phyloP scores from a whole-genome alignment of 139 green algal species.

The Edaphochlamys debaryana region DNA sequence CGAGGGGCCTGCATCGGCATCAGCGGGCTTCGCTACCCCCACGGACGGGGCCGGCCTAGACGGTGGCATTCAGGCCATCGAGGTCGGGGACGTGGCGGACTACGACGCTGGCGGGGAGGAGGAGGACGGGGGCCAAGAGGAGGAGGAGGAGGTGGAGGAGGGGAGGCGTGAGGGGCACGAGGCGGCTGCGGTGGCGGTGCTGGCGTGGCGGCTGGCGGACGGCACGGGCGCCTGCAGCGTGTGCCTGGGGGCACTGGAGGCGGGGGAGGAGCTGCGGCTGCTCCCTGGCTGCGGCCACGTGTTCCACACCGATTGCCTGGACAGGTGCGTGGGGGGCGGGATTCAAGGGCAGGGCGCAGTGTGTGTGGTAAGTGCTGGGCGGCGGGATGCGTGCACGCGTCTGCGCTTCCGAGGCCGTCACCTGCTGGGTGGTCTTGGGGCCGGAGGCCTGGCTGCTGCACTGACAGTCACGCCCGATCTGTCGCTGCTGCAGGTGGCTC shows the following conservation, averaged over 20 bases:
- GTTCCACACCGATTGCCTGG: slow-evolving; percentile 10
- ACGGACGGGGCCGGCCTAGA: too few relatives aligned
- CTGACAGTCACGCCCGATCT: too few relatives aligned
- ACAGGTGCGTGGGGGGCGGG: too few relatives aligned
- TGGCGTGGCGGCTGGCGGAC: slow-evolving; percentile 29
- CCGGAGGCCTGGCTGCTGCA: too few relatives aligned
- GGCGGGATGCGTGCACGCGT: too few relatives aligned
- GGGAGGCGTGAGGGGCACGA: background rate
- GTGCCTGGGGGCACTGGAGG: background rate
- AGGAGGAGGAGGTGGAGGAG: background rate
- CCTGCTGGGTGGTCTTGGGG: too few relatives aligned
- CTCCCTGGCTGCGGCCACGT: slow-evolving; percentile 37
- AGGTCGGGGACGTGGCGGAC: background rate
- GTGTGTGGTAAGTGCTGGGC: too few relatives aligned
- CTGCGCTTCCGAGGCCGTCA: too few relatives aligned
- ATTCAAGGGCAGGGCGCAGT: too few relatives aligned
- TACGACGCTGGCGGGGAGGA: background rate
- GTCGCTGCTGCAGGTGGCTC: slow-evolving; percentile 9
- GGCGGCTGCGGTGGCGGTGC: background rate
- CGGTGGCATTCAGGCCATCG: too few relatives aligned
- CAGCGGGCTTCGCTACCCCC: too few relatives aligned
- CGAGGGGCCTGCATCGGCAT: too few relatives aligned
- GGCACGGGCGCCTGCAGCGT: slow-evolving; percentile 21
- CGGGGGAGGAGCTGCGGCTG: slow-evolving; percentile 32
- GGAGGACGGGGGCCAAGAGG: background rate